These are phyloP conservation scores for Boeremia lycopersici DNA, from an alignment of 2,329 filamentous ascomycete genomes.

Conservation along the genomic window DNA sequence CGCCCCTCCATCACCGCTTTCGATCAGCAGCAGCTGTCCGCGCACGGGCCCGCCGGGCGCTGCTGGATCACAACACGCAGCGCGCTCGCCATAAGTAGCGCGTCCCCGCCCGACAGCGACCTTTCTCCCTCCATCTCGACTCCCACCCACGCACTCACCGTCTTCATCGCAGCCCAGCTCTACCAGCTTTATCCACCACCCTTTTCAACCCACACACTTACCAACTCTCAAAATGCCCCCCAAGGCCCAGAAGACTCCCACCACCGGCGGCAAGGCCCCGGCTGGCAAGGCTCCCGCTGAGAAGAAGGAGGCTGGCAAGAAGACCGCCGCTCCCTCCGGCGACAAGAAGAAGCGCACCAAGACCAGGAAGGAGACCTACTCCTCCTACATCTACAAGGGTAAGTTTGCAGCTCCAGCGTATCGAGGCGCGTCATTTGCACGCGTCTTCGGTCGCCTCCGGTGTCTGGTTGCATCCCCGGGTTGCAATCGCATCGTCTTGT, in stretches of 20 bases:
- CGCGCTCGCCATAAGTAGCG: conserved; percentile 51
- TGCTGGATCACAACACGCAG: conserved; percentile 49
- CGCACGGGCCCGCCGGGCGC: conserved; percentile 41
- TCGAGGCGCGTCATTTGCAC: conserved; percentile 18
- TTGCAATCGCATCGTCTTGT: conserved; percentile 46
- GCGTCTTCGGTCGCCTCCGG: background rate
- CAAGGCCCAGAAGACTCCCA: conserved; percentile 99
- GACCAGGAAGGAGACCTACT: conserved; percentile 99
- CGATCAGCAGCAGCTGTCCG: conserved; percentile 11
- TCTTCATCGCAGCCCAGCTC: conserved; percentile 30
- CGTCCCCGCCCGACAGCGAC: conserved; percentile 49
- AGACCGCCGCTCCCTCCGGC: conserved; percentile 87
- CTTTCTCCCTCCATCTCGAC: conserved; percentile 51
- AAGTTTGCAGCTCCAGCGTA: conserved; percentile 44
- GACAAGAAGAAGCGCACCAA: conserved; percentile 99
- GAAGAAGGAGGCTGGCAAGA: conserved; percentile 99
- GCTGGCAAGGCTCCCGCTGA: conserved; percentile 82
- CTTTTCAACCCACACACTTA: conserved; percentile 16
- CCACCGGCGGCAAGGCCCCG: conserved; percentile 88
- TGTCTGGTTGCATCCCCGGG: background rate
- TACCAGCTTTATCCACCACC: conserved; percentile 22
- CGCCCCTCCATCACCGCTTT: conserved; percentile 25
- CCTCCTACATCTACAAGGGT: conserved; percentile 99
- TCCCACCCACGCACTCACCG: conserved; percentile 34
- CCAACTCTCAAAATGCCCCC: conserved; percentile 77